A percentile compares a stretch with the other conserved stretches of the same genome.
These are phyloP conservation scores for Jackrogersella multiformis DNA, from an alignment of 495 filamentous ascomycete genomes.

Conservation along the genomic window DNA sequence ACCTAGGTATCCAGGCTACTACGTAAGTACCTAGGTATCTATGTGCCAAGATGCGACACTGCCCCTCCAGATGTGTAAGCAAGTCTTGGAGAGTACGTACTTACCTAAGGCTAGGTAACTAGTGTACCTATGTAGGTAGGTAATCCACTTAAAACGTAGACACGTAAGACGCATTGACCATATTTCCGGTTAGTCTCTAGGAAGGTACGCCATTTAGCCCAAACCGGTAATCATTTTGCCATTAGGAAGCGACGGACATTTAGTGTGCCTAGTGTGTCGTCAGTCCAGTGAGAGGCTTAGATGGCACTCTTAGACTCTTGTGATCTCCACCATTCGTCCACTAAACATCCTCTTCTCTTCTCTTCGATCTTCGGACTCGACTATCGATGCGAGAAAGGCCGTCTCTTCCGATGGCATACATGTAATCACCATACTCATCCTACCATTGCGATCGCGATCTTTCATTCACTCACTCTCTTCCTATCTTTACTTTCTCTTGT, in stretches of 20 bases:
- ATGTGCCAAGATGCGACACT: neutral
- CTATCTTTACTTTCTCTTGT: conserved; percentile 5
- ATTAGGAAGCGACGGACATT: neutral
- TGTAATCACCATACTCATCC: conserved; percentile 8
- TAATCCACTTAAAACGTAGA: conserved; percentile 13
- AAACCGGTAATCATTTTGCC: neutral
- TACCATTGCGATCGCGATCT: conserved; percentile 7
- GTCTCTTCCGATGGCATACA: conserved; percentile 34
- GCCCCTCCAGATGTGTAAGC: neutral
- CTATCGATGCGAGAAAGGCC: conserved; percentile 13
- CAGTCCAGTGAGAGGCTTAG: conserved; percentile 18
- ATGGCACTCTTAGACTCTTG: too few species aligned
- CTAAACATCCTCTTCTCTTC: neutral
- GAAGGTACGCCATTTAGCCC: conserved; percentile 4
- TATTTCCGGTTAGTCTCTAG: neutral
- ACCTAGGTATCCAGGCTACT: neutral
- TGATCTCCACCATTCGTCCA: conserved; percentile 5
- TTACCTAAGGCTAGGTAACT: too few species aligned
- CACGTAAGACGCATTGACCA: conserved; percentile 32
- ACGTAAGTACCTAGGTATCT: neutral
- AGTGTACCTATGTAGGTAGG: too few species aligned
- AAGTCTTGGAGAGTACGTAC: neutral
- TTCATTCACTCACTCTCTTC: conserved; percentile 13
- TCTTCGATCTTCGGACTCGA: conserved; percentile 10
- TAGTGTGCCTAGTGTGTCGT: conserved; percentile 9